A percentile compares a stretch with the other conserved stretches of the same genome.
Evolutionary conservation across 768 basidiomycete genomes (phyloP).

Genomic region (Piloderma croceum): DNA sequence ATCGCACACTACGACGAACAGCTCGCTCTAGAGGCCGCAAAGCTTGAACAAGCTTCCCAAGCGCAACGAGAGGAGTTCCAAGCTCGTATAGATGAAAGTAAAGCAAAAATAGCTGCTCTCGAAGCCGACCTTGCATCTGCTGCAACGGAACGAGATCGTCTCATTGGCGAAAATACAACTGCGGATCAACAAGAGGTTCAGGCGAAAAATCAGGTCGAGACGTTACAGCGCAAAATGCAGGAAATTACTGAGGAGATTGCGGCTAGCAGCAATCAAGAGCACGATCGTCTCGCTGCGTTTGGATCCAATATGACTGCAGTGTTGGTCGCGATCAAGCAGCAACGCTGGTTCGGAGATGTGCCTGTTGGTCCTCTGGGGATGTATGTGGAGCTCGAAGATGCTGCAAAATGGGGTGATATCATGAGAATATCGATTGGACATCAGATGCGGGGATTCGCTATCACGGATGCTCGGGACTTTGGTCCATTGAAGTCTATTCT

Average conservation of each 20-base stretch:
- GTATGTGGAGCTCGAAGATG: conserved; percentile 69
- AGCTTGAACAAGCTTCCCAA: conserved; percentile 51
- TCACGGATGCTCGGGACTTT: conserved; percentile 67
- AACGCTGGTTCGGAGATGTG: conserved; percentile 56
- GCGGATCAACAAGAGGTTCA: not conserved
- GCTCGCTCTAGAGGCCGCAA: conserved; percentile 49
- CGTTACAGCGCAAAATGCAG: not conserved
- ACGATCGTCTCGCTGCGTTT: conserved; percentile 39
- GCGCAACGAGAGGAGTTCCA: conserved; percentile 56
- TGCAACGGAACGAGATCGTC: not conserved
- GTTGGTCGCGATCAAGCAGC: conserved; percentile 43
- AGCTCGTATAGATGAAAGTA: conserved; percentile 43
- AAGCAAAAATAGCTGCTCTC: conserved; percentile 25
- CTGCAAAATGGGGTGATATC: conserved; percentile 53
- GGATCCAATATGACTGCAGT: conserved; percentile 57
- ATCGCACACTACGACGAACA: conserved; percentile 36
- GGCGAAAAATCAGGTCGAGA: not conserved
- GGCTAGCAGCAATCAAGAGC: not conserved
- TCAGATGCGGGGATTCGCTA: conserved; percentile 63
- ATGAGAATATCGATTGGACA: conserved; percentile 56
- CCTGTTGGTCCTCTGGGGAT: conserved; percentile 80
- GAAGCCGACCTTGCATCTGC: not conserved
- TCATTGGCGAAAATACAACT: not conserved
- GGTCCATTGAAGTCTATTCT: conserved; percentile 51
- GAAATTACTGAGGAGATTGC: not conserved